phyloP scores from a whole-genome alignment of 2,329 filamentous ascomycete species.

The Exophiala sideris region DNA sequence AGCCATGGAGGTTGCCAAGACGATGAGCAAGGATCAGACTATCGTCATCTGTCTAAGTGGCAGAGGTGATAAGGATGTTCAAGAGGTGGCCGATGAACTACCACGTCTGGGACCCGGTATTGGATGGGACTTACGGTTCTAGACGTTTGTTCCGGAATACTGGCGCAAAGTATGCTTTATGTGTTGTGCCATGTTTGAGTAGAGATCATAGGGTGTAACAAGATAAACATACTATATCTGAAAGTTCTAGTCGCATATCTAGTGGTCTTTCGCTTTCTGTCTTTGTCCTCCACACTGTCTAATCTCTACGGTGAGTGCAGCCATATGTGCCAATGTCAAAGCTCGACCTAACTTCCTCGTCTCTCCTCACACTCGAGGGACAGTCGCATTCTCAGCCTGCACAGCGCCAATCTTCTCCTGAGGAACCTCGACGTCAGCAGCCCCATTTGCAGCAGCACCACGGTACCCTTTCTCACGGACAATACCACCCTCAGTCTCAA shows the following conservation, averaged over 20 bases:
- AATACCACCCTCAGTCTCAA: conserved; percentile 15
- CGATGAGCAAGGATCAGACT: conserved; percentile 77
- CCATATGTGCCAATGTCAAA: too few species aligned
- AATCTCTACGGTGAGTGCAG: too few species aligned
- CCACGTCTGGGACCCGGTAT: conserved; percentile 86
- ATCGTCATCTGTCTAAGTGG: conserved; percentile 92
- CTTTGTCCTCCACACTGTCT: too few species aligned
- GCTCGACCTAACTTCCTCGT: too few species aligned
- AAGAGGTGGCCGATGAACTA: conserved; percentile 93
- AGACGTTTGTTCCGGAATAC: conserved; percentile 18
- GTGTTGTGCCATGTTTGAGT: too few species aligned
- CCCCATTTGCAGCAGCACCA: not conserved
- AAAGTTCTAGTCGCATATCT: too few species aligned
- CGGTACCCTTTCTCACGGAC: conserved; percentile 12
- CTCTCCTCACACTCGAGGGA: not conserved
- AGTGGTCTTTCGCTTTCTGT: too few species aligned
- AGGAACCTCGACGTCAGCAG: not conserved
- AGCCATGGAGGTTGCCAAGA: conserved; percentile 85
- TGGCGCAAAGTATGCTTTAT: too few species aligned
- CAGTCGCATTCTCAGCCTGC: not conserved
- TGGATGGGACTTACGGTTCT: conserved; percentile 63
- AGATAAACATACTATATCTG: too few species aligned
- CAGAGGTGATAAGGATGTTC: conserved; percentile 95
- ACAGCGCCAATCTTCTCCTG: not conserved
- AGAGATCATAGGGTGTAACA: too few species aligned